Evolutionary conservation across 345 rosid species (phyloP), one percentile per base, ranked within the genome.

Genomic region (Combretum micranthum): DNA sequence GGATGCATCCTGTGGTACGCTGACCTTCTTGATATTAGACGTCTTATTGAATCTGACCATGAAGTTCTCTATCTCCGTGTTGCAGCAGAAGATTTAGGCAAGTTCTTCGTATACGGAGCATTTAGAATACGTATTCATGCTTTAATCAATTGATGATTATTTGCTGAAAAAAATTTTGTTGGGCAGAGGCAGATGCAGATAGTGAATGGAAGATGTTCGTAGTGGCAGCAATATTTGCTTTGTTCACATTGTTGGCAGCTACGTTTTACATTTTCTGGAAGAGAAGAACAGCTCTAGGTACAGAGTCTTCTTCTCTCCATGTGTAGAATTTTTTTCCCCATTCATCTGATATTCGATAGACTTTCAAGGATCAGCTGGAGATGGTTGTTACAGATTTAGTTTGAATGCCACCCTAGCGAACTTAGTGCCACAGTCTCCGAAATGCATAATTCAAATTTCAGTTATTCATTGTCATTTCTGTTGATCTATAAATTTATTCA

Each of bases 21-120:
- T 20, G 64, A 60, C 15, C 21, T 60, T 14, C 48, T 50, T 10
- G 64, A 60, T 42, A 60, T 49, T 18, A 60, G 64, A 50, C 18
- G 17, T 13, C 53, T 47, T 12, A 18, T 12, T 23, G 26, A 1
- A 37, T 10, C 20, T 22, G 37, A 19, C 17, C 17, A 20, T 4
- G 10, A 22, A 52, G 32, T 50, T 47, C 52, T 59, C 20, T 59
- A 12, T 20, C 26, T 47, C 48, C 23, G 46, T 3, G 45, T 59
- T 23, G 12, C 18, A 26, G 62, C 46, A 7, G 26, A 43, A 26
- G 45, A 25, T 16, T 23, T 60, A 0, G 64, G 56, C 52, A 42
- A 50, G 20, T 39, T 2, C 4, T 45, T 2, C 9, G 6, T 0
- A 32, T 32, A 7, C 9, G 10, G 39, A 32, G 9, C 39, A 32